Evolutionary conservation across 192 early-diverging fungal species (phyloP).

Genomic region (Cetraspora pellucida): DNA sequence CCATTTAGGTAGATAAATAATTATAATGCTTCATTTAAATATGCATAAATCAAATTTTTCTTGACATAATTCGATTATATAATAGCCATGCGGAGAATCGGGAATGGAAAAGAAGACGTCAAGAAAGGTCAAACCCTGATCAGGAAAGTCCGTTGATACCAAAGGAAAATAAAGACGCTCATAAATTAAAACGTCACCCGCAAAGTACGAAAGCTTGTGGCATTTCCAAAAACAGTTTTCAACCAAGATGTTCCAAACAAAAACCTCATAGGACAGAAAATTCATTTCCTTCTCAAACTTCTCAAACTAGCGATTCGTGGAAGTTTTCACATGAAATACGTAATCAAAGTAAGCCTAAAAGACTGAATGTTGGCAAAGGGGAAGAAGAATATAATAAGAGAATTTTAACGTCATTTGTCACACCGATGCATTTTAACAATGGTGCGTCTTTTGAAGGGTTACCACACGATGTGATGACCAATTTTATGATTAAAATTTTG

Average conservation of each 20-base stretch:
- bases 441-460: background rate
- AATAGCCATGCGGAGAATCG: conserved; percentile 23
- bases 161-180: background rate
- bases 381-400: conserved; percentile 26
- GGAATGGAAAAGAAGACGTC: conserved; percentile 32
- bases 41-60: background rate
- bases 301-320: background rate
- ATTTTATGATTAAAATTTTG: conserved; percentile 9
- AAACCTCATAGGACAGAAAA: background rate
- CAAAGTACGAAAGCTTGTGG: background rate
- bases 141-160: background rate
- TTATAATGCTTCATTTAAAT: background rate
- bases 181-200: background rate
- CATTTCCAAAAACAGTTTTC: background rate
- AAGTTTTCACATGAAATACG: conserved; percentile 29
- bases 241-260: background rate
- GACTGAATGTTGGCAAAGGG: conserved; percentile 27
- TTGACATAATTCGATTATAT: background rate
- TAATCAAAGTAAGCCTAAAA: conserved; percentile 5
- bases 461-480: background rate
- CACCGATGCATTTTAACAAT: conserved; percentile 6
- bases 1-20: conserved; percentile 25
- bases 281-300: background rate
- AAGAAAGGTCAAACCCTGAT: background rate
- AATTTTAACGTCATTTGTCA: conserved; percentile 24